Evolutionary conservation across 345 rosid genomes (phyloP), one percentile per base, ranked within the genome.

Genomic region (Eucalyptus globulus): DNA sequence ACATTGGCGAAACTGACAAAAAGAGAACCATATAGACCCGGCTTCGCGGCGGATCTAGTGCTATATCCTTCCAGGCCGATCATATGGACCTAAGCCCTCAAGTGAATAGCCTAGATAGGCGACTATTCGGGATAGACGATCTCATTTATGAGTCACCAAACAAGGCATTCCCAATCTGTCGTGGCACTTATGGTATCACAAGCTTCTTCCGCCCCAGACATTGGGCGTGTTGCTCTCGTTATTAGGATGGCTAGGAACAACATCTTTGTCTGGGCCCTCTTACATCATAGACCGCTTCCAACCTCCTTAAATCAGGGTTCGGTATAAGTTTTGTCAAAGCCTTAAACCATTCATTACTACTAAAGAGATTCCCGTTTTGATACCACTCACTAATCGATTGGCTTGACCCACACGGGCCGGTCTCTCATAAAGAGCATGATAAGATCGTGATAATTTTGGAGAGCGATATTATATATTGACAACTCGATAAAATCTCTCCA

Each of bases 11-110:
- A 37, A 37, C 26, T 1, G 27, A 4, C 69, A 8, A 27, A 27
- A 60, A 27, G 15, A 27, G 69, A 6, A 27, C 69, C 69, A 3
- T 60, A 60, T 60, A 0, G 31, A 60, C 31, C 15, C 16, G 67
- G 27, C 7, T 27, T 0, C 31, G 3, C 2, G 15, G 16, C 31
- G 16, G 7, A 60, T 27, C 15, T 13, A 27, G 31, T 27, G n/a
- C 69, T 6, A 27, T 29, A 60, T 1, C 69, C 69, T 60, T 13
- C 69, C 1, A 13, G 69, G 14, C 69, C 69, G 31, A 12, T 29
- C 31, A 27, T 8, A 56, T 56, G 60, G 27, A 56, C 60, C 60
- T 56, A 56, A 24, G 26, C 29, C 62, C 12, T 56, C 29, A 4
- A 24, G 62, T 56, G 29, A 56, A 56, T 56, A 22, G 62, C 62